Base-by-base conservation (phyloP, 192 early-diverging fungal genomes). In the Umbelopsis isabellina region DNA sequence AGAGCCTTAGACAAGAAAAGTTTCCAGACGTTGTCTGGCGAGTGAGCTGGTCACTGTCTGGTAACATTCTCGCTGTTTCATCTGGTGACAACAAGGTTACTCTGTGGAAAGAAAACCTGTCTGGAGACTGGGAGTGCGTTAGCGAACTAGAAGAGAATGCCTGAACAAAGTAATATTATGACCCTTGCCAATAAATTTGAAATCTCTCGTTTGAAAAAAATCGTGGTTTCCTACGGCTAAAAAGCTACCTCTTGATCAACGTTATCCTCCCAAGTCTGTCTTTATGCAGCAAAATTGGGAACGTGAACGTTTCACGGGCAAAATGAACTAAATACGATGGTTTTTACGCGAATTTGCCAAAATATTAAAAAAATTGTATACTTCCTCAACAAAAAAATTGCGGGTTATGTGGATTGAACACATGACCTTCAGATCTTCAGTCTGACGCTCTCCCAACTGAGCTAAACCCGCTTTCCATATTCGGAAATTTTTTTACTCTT, bases 11-110 rank as follows among this genome's bases (percentile, higher is more conserved):
- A 49, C 74, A 82, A 21, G 92, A 91, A 12, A 87, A 90, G 45
- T 99, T 99, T 81, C 84, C 90, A 27, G 98, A 99, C 83, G 98
- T 96, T 10, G 93, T 99, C 45, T 99, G 98, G 98, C 88, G 96
- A 58, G 95, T 99, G 65, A 95, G 94, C 85, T 99, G 98, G 98
- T 95, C 93, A 23, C 78, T 91, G 69, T 88, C 94, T 7, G 98
- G 98, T 16, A 98, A 97, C 75, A 92, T 98, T 33, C 80, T 99
- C 65, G 98, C 98, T 5, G 98, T 99, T 12, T 92, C 94, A 11
- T 91, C 93, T 73, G 98, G 95, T 22, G 96, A 99, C 78, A 98
- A 98, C 84, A 95, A 93, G 83, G 86, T 99, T 20, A 95, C 93
- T 4, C 82, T 99, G 66, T 99, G 96, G 96, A 97, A 97, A 79